Evolutionary conservation across 176 grass and related monocot genomes (phyloP).

Genomic region (Carex parvula): DNA sequence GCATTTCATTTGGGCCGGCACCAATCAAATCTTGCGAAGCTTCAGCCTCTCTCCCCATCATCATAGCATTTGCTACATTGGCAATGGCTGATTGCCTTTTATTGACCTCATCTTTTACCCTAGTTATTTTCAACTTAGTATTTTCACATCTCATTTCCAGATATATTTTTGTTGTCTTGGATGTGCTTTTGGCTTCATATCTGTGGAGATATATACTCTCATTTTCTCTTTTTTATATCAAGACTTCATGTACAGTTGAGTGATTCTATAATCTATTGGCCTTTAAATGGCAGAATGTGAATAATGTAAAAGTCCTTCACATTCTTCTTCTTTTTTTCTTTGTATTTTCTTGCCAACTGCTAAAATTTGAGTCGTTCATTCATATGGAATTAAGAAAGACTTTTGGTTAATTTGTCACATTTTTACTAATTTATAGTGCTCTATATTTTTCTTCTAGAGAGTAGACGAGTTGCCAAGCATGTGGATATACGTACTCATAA

Average conservation of each 20-base stretch:
- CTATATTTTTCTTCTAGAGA: neutral
- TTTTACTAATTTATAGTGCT: neutral
- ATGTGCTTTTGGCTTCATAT: neutral
- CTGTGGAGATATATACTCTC: neutral
- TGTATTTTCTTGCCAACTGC: neutral
- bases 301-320: neutral
- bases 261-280: neutral
- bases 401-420: neutral
- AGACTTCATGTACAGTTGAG: slow-evolving; percentile 1
- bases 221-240: neutral
- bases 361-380: neutral
- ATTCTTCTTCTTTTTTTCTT: neutral
- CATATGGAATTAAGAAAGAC: neutral
- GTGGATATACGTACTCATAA: neutral
- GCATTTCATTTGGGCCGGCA: slow-evolving; percentile 79
- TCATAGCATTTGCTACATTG: neutral
- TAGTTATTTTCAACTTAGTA: neutral
- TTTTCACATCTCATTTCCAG: neutral
- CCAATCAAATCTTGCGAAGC: slow-evolving; percentile 60
- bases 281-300: neutral
- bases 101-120: neutral
- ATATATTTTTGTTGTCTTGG: neutral
- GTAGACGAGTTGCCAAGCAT: neutral
- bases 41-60: slow-evolving; percentile 35
- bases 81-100: neutral